Conservation (phyloP, 768 basidiomycete genomes). For the Russula sp. region DNA sequence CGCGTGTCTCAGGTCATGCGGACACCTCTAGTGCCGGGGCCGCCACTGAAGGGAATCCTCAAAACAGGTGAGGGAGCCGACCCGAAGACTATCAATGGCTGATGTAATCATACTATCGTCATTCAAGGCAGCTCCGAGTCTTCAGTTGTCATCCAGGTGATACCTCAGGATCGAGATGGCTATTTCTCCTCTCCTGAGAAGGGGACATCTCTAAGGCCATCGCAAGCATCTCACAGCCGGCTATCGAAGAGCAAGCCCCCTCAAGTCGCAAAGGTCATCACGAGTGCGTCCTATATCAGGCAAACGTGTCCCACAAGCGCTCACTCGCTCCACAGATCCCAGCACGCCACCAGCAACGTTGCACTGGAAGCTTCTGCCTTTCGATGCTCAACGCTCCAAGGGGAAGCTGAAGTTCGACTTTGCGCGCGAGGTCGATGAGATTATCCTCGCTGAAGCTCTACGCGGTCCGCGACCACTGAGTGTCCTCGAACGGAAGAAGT, state of each 20-base stretch:
- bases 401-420: slow-evolving; percentile 44
- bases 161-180: slow-evolving; percentile 18
- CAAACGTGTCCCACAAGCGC: not conserved
- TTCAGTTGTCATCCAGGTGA: slow-evolving; percentile 5
- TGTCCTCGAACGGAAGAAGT: slow-evolving; percentile 35
- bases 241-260: slow-evolving; percentile 1
- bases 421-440: slow-evolving; percentile 29
- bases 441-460: slow-evolving; percentile 25
- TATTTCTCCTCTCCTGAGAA: slow-evolving; percentile 28
- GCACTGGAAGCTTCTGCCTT: slow-evolving; percentile 45
- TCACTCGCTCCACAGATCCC: not conserved
- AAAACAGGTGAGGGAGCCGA: slow-evolving; percentile 15
- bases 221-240: not conserved
- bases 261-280: not conserved
- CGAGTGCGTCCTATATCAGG: not conserved
- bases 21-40: not conserved
- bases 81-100: slow-evolving; percentile 1
- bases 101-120: slow-evolving; percentile 4
- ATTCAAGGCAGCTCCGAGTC: slow-evolving; percentile 8
- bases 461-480: slow-evolving; percentile 28
- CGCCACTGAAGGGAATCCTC: slow-evolving; percentile 19
- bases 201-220: not conserved
- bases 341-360: slow-evolving; percentile 34
- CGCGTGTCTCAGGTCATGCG: slow-evolving; percentile 6
- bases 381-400: slow-evolving; percentile 27